phyloP scores from a whole-genome alignment of 495 filamentous ascomycete species.

The Annulohypoxylon stygium region DNA sequence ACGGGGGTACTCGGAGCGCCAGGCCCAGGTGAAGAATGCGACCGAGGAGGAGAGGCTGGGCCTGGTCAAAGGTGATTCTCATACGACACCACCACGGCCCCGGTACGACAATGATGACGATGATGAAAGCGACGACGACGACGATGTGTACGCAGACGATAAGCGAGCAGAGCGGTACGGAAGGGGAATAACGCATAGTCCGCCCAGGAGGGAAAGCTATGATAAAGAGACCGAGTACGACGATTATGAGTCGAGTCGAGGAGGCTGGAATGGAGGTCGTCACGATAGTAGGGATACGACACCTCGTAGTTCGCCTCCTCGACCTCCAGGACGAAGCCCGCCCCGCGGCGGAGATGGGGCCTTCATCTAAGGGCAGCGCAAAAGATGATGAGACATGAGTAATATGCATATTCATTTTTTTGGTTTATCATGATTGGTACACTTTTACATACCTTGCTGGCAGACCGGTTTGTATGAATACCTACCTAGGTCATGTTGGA shows the following conservation, averaged over 20 bases:
- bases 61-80: slow-evolving; percentile 81
- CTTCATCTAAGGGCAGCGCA: slow-evolving; percentile 36
- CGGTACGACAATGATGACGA: slow-evolving; percentile 54
- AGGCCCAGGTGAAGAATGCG: slow-evolving; percentile 60
- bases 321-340: slow-evolving; percentile 42
- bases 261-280: slow-evolving; percentile 43
- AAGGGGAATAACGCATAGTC: slow-evolving; percentile 56
- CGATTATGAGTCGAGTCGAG: slow-evolving; percentile 42
- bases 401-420: slow-evolving; percentile 48
- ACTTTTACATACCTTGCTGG: slow-evolving; percentile 29
- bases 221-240: slow-evolving; percentile 37
- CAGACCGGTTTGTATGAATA: slow-evolving; percentile 35
- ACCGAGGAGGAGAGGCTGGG: slow-evolving; percentile 93
- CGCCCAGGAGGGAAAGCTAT: slow-evolving; percentile 41
- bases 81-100: slow-evolving; percentile 57
- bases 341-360: slow-evolving; percentile 44
- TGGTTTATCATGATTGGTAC: slow-evolving; percentile 32
- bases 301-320: slow-evolving; percentile 38
- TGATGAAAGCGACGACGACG: slow-evolving; percentile 49
- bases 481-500: slow-evolving; percentile 7
- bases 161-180: slow-evolving; percentile 55
- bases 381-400: slow-evolving; percentile 50
- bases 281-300: slow-evolving; percentile 38
- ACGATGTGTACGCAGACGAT: slow-evolving; percentile 52
- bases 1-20: slow-evolving; percentile 62